A percentile compares a stretch with the other conserved stretches of the same genome.
Evolutionary conservation across 1,139 yeast species (phyloP).

Genomic region (Trichomonascaceae sp.): DNA sequence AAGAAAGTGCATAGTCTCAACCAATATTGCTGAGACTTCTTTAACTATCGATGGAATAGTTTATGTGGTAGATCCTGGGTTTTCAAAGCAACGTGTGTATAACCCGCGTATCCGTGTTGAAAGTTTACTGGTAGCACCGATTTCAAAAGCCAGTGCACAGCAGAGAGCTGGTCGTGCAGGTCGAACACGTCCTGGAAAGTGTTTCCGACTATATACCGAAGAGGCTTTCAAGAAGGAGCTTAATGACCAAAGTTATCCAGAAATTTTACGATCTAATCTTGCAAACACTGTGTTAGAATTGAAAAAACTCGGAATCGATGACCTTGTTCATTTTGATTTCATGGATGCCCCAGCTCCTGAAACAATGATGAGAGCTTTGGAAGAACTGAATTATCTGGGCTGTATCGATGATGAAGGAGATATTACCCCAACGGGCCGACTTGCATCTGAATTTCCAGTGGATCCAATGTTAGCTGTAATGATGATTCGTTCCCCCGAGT

Average conservation of each 20-base stretch:
- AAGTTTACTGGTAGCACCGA: conserved; percentile 88
- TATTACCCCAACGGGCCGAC: conserved; percentile 78
- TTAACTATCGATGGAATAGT: conserved; percentile 96
- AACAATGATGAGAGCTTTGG: conserved; percentile 98
- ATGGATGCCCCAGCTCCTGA: conserved; percentile 99
- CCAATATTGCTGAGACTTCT: conserved; percentile 97
- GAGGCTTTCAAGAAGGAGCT: conserved; percentile 93
- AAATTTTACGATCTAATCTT: conserved; percentile 82
- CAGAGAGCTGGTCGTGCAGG: conserved; percentile 99
- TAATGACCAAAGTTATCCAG: conserved; percentile 93
- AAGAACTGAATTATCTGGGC: conserved; percentile 82
- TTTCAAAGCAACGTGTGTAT: conserved; percentile 92
- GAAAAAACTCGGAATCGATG: conserved; percentile 91
- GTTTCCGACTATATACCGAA: conserved; percentile 92
- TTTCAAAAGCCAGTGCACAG: conserved; percentile 95
- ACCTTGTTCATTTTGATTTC: conserved; percentile 93
- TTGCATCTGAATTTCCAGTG: conserved; percentile 88
- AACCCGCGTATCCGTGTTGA: conserved; percentile 96
- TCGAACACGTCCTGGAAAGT: conserved; percentile 97
- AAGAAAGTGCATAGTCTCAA: conserved; percentile 86
- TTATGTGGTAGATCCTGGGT: conserved; percentile 96
- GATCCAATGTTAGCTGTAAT: conserved; percentile 95
- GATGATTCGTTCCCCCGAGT: conserved; percentile 81
- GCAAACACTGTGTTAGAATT: conserved; percentile 89
- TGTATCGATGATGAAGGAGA: conserved; percentile 93